These are phyloP conservation scores for Hysterangium stoloniferum DNA, from an alignment of 768 basidiomycete species.

Conservation along the genomic window DNA sequence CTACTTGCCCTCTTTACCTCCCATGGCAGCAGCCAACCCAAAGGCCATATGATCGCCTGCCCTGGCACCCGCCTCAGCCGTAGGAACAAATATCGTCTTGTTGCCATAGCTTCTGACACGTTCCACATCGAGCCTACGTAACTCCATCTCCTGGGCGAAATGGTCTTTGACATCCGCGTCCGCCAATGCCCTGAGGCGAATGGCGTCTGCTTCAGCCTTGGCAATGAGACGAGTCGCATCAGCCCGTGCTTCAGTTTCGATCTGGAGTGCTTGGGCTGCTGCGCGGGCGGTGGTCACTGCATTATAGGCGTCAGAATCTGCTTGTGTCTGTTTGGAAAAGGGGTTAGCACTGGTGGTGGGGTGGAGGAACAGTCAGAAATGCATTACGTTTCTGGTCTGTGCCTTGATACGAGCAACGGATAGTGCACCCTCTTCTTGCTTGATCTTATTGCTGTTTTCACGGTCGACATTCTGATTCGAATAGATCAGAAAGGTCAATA, in stretches of 20 bases:
- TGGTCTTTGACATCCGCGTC: slow-evolving; percentile 51
- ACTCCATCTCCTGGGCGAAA: slow-evolving; percentile 73
- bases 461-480: slow-evolving; percentile 63
- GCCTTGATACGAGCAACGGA: slow-evolving; percentile 73
- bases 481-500: not conserved
- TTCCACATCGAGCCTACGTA: slow-evolving; percentile 56
- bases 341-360: not conserved
- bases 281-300: slow-evolving; percentile 70
- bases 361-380: slow-evolving; percentile 12
- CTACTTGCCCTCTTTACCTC: not conserved
- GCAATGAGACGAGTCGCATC: slow-evolving; percentile 71
- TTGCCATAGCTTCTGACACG: slow-evolving; percentile 59
- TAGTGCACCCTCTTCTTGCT: slow-evolving; percentile 75
- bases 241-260: slow-evolving; percentile 71
- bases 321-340: slow-evolving; percentile 40
- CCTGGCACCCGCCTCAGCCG: not conserved
- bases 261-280: slow-evolving; percentile 53
- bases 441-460: slow-evolving; percentile 83
- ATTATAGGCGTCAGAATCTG: slow-evolving; percentile 70
- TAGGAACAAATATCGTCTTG: slow-evolving; percentile 22
- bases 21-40: slow-evolving; percentile 2
- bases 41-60: not conserved
- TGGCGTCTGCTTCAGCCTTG: slow-evolving; percentile 65
- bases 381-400: slow-evolving; percentile 48
- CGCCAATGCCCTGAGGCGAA: slow-evolving; percentile 55